Base-by-base conservation (phyloP, 305 asterid genomes). In the Fraxinus floribunda region DNA sequence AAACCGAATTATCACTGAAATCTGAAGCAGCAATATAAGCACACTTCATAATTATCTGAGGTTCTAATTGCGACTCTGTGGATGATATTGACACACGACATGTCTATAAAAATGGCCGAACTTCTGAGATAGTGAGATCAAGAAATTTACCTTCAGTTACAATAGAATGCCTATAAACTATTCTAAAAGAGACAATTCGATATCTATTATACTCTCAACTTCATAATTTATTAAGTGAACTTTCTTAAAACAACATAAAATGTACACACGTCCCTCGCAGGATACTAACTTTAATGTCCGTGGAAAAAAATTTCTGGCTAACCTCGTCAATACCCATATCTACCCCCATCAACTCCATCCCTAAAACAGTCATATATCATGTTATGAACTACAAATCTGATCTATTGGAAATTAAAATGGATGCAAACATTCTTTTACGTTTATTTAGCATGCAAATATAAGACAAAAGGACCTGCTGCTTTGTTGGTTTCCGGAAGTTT, bases 401-500 rank as follows among this genome's bases (percentile, higher is more conserved):
- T 66, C 52, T 32, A 46, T 81, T 70, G 79, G 29, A 62, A 26
- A 24, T 32, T 5, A 55, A 80, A 46, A 6, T 38, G 66, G 81
- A 83, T 20, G 52, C 24, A 78, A 30, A 22, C 24, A 24, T 57
- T 76, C 35, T 34, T 73, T 32, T 70, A 4, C 26, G n/a, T 75
- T 80, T 62, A 75, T 26, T 76, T 72, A 72, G 72, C 52, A 81
- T 78, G 74, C 71, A 81, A 32, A 41, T 18, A 35, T 29, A 60
- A 76, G 34, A 83, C 72, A 26, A 72, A 72, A 77, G 75, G 9
- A 97, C 99, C 99, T 97, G 99, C 86, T 97, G 99, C 92, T 97
- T 97, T 86, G 97, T 92, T 76, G 99, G 99, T 88, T 97, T 97
- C 83, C 97, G 86, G 85, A 83, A 97, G 93, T 83, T 94, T 74